Conservation (phyloP, 345 rosid genomes). For the Hevea brasiliensis region DNA sequence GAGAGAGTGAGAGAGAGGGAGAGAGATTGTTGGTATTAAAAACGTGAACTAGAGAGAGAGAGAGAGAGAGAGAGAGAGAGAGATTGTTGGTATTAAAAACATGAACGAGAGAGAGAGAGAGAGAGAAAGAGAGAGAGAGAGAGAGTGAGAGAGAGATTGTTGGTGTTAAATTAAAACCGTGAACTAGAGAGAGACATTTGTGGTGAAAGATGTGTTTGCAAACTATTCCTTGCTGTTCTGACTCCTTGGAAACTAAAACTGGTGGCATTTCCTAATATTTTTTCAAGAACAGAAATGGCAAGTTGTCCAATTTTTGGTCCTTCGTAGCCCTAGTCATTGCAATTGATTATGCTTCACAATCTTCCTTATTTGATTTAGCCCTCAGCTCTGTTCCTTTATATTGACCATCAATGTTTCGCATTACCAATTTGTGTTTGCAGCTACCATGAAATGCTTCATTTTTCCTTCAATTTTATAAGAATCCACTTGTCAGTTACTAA, state of each 20-base stretch:
- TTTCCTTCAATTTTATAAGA: not conserved
- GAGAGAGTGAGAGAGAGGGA: not conserved
- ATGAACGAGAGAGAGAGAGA: not conserved
- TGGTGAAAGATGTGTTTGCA: too few species aligned
- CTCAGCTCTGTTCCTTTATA: not conserved
- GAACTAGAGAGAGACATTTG: too few species aligned
- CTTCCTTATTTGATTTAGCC: not conserved
- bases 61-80: too few species aligned
- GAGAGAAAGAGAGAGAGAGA: too few species aligned
- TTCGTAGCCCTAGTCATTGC: not conserved
- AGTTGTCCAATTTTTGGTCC: not conserved
- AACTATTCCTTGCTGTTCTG: too few species aligned
- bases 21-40: too few species aligned
- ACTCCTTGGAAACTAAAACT: not conserved
- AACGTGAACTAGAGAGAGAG: too few species aligned
- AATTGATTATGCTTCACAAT: too few species aligned
- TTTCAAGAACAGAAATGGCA: not conserved
- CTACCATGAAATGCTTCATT: not conserved
- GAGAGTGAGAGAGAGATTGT: not conserved
- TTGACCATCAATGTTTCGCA: too few species aligned
- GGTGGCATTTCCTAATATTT: not conserved
- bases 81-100: not conserved
- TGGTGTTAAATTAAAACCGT: too few species aligned
- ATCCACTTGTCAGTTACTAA: slow-evolving; percentile 1
- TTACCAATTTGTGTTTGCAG: too few species aligned